Evolutionary conservation across 148 eudicot species (phyloP).

Genomic region (Fallopia convolvulus): DNA sequence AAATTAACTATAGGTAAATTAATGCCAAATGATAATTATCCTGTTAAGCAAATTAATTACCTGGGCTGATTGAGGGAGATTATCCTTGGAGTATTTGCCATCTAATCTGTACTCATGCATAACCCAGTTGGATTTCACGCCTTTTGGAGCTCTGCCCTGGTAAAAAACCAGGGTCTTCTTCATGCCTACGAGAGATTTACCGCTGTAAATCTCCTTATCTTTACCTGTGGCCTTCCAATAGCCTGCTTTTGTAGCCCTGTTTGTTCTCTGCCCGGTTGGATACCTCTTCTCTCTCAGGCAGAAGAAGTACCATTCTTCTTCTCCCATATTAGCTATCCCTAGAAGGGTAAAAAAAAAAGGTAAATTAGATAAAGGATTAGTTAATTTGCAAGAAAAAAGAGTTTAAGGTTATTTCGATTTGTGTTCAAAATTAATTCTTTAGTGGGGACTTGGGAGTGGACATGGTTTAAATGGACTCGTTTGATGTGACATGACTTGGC

Average conservation of each 20-base stretch:
- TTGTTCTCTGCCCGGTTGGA: slow-evolving; percentile 78
- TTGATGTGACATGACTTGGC: too few species aligned
- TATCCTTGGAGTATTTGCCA: slow-evolving; percentile 81
- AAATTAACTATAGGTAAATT: background rate
- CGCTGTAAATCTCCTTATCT: slow-evolving; percentile 79
- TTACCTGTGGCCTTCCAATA: slow-evolving; percentile 98
- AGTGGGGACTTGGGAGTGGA: too few species aligned
- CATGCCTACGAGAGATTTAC: slow-evolving; percentile 78
- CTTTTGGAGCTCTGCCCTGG: slow-evolving; percentile 84
- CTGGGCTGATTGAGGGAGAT: slow-evolving; percentile 66
- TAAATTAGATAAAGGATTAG: too few species aligned
- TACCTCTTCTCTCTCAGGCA: slow-evolving; percentile 79
- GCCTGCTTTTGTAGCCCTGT: slow-evolving; percentile 79
- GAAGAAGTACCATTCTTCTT: slow-evolving; percentile 94
- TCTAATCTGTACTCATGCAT: slow-evolving; percentile 94
- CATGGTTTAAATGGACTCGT: too few species aligned
- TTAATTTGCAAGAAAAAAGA: too few species aligned
- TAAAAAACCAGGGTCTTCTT: slow-evolving; percentile 96
- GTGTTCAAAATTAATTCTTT: too few species aligned
- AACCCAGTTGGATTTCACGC: slow-evolving; percentile 89
- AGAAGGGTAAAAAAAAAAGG: background rate
- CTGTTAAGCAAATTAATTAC: slow-evolving; percentile 16
- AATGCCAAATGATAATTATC: too few species aligned
- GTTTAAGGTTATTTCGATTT: too few species aligned
- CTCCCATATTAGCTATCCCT: slow-evolving; percentile 92